These are phyloP conservation scores for Hanseniaspora mollemarum DNA, from an alignment of 805 yeast species.

Conservation along the genomic window DNA sequence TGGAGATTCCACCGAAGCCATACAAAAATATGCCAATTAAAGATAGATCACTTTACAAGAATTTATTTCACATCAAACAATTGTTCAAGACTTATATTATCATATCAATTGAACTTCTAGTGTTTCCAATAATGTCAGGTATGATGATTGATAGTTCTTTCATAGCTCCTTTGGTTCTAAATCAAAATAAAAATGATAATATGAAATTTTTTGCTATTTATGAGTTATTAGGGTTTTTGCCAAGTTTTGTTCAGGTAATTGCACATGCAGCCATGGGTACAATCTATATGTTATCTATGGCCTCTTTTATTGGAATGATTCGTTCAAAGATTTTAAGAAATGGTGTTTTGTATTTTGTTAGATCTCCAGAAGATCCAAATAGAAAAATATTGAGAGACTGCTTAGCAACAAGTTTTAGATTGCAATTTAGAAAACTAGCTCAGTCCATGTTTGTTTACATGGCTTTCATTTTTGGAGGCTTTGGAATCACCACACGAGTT, in stretches of 20 bases:
- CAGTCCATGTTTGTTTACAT: slow-evolving; percentile 67
- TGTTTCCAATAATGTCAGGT: slow-evolving; percentile 84
- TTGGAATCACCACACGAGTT: slow-evolving; percentile 53
- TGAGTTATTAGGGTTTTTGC: slow-evolving; percentile 21
- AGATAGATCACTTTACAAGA: slow-evolving; percentile 41
- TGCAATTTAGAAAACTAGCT: slow-evolving; percentile 62
- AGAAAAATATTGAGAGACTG: slow-evolving; percentile 80
- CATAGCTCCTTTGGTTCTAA: slow-evolving; percentile 23
- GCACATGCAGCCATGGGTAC: slow-evolving; percentile 67
- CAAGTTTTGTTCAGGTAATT: slow-evolving; percentile 22
- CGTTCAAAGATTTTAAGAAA: slow-evolving; percentile 62
- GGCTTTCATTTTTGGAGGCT: slow-evolving; percentile 57
- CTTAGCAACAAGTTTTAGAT: slow-evolving; percentile 56
- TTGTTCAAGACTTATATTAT: slow-evolving; percentile 65
- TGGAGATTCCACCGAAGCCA: slow-evolving; percentile 25
- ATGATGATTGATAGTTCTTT: slow-evolving; percentile 56
- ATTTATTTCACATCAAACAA: slow-evolving; percentile 44
- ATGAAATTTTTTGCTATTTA: slow-evolving; percentile 22
- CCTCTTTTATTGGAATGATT: slow-evolving; percentile 74
- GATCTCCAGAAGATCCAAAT: slow-evolving; percentile 91
- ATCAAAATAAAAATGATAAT: background rate
- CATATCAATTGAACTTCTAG: slow-evolving; percentile 65
- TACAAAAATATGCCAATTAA: slow-evolving; percentile 38
- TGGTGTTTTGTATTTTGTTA: slow-evolving; percentile 81
- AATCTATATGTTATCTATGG: slow-evolving; percentile 74